Evolutionary conservation across 106 monocot species (phyloP).

Genomic region (Narthecium ossifragum): DNA sequence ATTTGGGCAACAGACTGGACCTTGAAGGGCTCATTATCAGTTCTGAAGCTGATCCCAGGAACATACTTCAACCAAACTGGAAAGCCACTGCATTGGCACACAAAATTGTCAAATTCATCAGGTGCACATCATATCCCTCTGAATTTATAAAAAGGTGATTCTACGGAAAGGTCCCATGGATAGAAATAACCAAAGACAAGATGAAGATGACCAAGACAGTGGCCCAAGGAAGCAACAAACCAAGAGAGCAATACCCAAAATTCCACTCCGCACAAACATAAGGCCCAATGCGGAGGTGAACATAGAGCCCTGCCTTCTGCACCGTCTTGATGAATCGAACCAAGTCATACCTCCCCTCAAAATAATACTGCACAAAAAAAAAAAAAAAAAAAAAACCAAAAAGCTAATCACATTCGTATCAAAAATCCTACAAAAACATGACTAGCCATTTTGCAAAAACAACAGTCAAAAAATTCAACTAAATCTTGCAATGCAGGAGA

Average conservation of each 20-base stretch:
- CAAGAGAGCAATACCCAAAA: constrained; percentile 60
- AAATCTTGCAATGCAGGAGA: neutral
- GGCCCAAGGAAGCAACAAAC: neutral
- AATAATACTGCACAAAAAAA: constrained; percentile 60
- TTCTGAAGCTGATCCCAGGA: constrained; percentile 97
- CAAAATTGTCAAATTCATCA: constrained; percentile 1
- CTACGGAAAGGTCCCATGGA: too few species aligned
- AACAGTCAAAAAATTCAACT: neutral
- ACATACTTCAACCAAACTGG: constrained; percentile 99
- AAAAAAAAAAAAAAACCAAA: constrained; percentile 4
- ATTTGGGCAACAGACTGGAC: constrained; percentile 17
- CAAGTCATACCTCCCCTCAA: constrained; percentile 90
- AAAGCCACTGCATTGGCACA: constrained; percentile 47
- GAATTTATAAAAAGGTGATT: neutral
- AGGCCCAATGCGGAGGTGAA: constrained; percentile 85
- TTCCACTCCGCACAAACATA: constrained; percentile 98
- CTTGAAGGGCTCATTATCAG: constrained; percentile 98
- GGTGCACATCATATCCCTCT: neutral
- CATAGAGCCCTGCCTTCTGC: constrained; percentile 79
- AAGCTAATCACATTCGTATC: too few species aligned
- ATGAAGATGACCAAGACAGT: neutral
- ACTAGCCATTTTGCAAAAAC: constrained; percentile 1
- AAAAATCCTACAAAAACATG: too few species aligned
- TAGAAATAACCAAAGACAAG: neutral
- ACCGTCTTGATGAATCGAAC: constrained; percentile 93